These are phyloP conservation scores for Buxus sempervirens DNA, from an alignment of 164 flowering plant species.

Conservation along the genomic window DNA sequence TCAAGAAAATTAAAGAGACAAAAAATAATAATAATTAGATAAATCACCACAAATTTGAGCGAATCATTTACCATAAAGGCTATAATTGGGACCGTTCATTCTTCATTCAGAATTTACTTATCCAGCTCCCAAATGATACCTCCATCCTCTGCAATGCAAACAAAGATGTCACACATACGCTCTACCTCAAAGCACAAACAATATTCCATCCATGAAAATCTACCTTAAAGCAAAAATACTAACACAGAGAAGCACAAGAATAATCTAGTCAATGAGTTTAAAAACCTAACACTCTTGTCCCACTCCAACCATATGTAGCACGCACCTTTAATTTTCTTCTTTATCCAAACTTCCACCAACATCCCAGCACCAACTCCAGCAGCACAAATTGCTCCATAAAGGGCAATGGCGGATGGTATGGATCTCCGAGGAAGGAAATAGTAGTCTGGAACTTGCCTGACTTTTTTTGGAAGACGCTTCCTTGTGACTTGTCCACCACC, in stretches of 20 bases:
- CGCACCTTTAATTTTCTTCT: slow-evolving; percentile 74
- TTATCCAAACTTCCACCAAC: slow-evolving; percentile 72
- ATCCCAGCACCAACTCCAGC: slow-evolving; percentile 90
- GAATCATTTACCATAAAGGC: too few relatives aligned
- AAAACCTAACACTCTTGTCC: not conserved
- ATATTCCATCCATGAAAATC: too few relatives aligned
- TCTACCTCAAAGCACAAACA: not conserved
- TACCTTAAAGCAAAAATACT: not conserved
- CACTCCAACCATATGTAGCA: not conserved
- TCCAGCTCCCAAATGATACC: slow-evolving; percentile 69
- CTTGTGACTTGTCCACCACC: slow-evolving; percentile 31
- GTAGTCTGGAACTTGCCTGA: slow-evolving; percentile 71
- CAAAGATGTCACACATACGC: not conserved
- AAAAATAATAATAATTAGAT: too few relatives aligned
- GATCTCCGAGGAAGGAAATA: slow-evolving; percentile 84
- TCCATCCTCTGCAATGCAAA: slow-evolving; percentile 59
- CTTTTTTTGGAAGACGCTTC: slow-evolving; percentile 59
- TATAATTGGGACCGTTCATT: too few relatives aligned
- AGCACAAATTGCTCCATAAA: slow-evolving; percentile 61
- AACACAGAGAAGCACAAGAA: not conserved
- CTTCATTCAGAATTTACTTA: slow-evolving; percentile 20
- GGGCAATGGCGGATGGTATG: slow-evolving; percentile 48
- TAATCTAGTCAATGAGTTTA: not conserved
- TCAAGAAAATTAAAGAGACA: too few relatives aligned
- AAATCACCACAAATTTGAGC: too few relatives aligned